Percentiles rank a stretch among this genome's conserved stretches.
phyloP scores from a whole-genome alignment of 768 basidiomycete species.

The Podaxis pistillaris region DNA sequence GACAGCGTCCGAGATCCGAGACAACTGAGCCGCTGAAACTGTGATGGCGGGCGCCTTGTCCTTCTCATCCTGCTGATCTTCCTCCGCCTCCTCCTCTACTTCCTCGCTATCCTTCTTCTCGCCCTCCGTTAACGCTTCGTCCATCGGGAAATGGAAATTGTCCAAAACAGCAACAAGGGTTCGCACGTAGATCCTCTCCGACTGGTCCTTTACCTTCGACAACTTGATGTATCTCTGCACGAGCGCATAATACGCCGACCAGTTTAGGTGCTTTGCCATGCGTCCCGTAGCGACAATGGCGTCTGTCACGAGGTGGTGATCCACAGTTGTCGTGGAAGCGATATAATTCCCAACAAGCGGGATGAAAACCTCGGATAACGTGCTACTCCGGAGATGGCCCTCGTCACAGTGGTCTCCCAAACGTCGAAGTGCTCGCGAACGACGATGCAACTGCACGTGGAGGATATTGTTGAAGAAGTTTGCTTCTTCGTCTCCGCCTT shows the following conservation, averaged over 20 bases:
- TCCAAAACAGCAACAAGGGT: slow-evolving; percentile 82
- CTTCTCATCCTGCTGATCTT: slow-evolving; percentile 15
- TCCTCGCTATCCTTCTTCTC: slow-evolving; percentile 26
- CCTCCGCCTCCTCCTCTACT: slow-evolving; percentile 25
- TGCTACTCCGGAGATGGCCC: slow-evolving; percentile 62
- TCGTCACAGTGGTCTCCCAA: slow-evolving; percentile 75
- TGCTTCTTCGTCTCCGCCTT: slow-evolving; percentile 88
- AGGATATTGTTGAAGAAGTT: slow-evolving; percentile 96
- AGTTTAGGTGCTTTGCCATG: slow-evolving; percentile 73
- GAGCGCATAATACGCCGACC: slow-evolving; percentile 80
- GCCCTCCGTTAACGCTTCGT: slow-evolving; percentile 41
- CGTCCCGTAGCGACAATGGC: slow-evolving; percentile 78
- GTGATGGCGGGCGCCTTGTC: slow-evolving; percentile 1
- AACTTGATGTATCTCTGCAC: slow-evolving; percentile 81
- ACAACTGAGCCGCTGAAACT: slow-evolving; percentile 16
- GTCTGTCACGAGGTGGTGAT: slow-evolving; percentile 90
- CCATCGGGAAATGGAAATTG: slow-evolving; percentile 89
- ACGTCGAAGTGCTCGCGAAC: slow-evolving; percentile 82
- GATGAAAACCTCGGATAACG: slow-evolving; percentile 78
- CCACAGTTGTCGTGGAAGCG: slow-evolving; percentile 52
- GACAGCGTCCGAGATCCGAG: slow-evolving; percentile 72
- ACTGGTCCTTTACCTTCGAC: slow-evolving; percentile 61
- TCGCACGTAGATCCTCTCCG: slow-evolving; percentile 82
- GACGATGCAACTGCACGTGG: slow-evolving; percentile 90
- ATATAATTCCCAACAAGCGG: slow-evolving; percentile 87